Evolutionary conservation across 495 filamentous ascomycete genomes (phyloP), one percentile per base, ranked within the genome.

Genomic region (Ramalina intermedia): DNA sequence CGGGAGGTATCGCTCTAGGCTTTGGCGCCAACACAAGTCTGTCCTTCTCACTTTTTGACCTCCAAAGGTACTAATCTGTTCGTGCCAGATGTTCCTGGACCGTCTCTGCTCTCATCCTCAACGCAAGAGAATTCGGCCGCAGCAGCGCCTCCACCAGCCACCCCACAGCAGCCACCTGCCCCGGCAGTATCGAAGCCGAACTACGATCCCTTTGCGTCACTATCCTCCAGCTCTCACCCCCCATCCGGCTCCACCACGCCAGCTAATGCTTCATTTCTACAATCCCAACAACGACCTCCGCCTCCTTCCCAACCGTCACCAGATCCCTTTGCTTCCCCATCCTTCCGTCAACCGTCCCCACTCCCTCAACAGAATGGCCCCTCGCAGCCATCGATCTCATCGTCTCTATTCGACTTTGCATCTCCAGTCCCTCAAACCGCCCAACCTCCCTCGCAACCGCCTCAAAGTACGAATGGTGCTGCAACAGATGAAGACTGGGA

Each of bases 1-100:
- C 76, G 11, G 89, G 90, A 40, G 82, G 85, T 17, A 96, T 98
- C 53, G 82, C 87, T 7, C 74, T 98, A 27, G 88, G 89, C 18
- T 81, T 83, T 61, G 80, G 82, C 53, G 77, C 69, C 55, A 80
- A 81, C 55, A 75, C 73, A 42, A 80, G 79, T 82, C 52, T 54
- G 74, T 43, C 33, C 21, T n/a, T 43, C 35, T 29, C 36, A 23
- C 3, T 13, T 4, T 37, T 6, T 9, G n/a, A 14, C 4, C n/a
- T 53, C 4, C 3, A 17, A 13, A 26, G 47, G 58, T 46, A 48
- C 37, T 35, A 13, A 36, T 41, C 46, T 16, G 9, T 33, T 9
- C 12, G 6, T 24, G 7, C 6, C 21, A 79, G 76, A 76, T 57
- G 67, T 81, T 16, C 77, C 77, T 12, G 78, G 78, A 12, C 78